phyloP scores from a whole-genome alignment of 257 asterid species.

The Lycium barbarum region DNA sequence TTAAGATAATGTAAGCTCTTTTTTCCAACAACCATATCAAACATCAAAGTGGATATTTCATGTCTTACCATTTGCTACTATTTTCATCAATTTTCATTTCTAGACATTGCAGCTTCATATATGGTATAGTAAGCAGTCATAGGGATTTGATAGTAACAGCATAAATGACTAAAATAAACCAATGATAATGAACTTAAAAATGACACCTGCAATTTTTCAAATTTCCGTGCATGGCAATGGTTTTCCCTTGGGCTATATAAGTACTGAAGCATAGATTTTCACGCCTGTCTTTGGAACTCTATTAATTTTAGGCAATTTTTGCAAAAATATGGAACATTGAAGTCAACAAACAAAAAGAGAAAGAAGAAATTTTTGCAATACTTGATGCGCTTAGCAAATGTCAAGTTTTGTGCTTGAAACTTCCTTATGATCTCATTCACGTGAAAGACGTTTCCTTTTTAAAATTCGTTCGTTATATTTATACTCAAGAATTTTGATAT shows the following conservation, averaged over 20 bases:
- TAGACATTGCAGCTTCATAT: neutral
- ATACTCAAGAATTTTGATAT: too few species aligned
- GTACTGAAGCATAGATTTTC: neutral
- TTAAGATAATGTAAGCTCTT: too few species aligned
- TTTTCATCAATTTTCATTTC: neutral
- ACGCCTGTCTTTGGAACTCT: neutral
- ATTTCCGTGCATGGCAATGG: neutral
- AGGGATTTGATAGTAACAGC: neutral
- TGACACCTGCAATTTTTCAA: neutral
- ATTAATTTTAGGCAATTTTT: neutral
- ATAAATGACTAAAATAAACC: neutral
- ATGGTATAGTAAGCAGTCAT: neutral
- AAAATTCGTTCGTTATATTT: too few species aligned
- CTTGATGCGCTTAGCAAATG: neutral
- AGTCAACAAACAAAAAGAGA: neutral
- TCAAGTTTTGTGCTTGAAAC: neutral
- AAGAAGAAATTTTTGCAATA: neutral
- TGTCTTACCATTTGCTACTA: too few species aligned
- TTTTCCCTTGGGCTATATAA: neutral
- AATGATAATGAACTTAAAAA: neutral
- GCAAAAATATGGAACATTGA: neutral
- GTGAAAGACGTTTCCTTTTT: neutral
- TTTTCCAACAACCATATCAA: neutral
- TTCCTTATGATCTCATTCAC: neutral
- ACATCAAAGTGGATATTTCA: neutral